A percentile compares a stretch with the other conserved stretches of the same genome.
Evolutionary conservation across 306 rosid genomes (phyloP).

Genomic region (Cicer arietinum): DNA sequence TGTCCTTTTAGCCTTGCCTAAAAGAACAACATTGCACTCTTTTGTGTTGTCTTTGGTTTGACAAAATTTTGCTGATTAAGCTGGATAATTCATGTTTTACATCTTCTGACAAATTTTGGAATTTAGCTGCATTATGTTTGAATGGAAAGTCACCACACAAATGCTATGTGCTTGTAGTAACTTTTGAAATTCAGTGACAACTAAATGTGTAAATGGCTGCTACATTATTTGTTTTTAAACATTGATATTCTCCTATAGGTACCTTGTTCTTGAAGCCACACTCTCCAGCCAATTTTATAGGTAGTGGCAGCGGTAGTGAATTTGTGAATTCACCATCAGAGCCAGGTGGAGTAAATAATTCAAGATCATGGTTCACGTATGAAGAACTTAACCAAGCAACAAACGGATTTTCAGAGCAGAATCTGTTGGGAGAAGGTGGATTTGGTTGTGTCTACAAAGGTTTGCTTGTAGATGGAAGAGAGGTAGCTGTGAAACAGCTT

Average conservation of each 20-base stretch:
- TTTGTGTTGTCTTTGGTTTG: conserved; percentile 4
- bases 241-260: conserved; percentile 58
- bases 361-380: conserved; percentile 77
- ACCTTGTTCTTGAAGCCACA: conserved; percentile 72
- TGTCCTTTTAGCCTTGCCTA: not conserved
- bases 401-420: conserved; percentile 66
- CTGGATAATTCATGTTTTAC: conserved; percentile 29
- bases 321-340: conserved; percentile 72
- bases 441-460: conserved; percentile 99
- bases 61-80: conserved; percentile 19
- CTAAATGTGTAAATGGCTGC: conserved; percentile 28
- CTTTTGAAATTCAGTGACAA: conserved; percentile 12
- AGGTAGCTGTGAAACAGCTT: conserved; percentile 92
- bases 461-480: conserved; percentile 78
- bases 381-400: conserved; percentile 91
- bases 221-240: conserved; percentile 34
- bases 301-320: conserved; percentile 66
- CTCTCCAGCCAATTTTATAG: conserved; percentile 61
- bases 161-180: conserved; percentile 31
- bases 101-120: not conserved
- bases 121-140: conserved; percentile 2
- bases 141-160: conserved; percentile 5
- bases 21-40: not conserved
- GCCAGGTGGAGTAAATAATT: conserved; percentile 68
- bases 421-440: conserved; percentile 97